Evolutionary conservation across 2,329 filamentous ascomycete species (phyloP), one percentile per base, ranked within the genome.

Genomic region (Shiraia sp.): DNA sequence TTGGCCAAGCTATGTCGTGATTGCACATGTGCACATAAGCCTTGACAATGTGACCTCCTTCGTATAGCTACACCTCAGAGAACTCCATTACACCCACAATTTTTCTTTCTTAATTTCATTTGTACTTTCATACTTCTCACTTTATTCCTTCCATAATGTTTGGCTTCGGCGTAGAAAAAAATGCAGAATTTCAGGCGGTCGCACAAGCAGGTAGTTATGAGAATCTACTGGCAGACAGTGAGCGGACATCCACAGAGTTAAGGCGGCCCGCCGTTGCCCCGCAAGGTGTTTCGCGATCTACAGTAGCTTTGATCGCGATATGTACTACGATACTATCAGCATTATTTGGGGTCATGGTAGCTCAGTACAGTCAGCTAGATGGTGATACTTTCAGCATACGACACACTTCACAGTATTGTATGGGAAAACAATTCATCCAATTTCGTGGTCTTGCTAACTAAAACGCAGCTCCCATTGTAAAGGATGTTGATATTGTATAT

Each of bases 401-500:
- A 24, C 57, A 65, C 23, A 59, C 51, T 17, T 66, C 65, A 9
- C 55, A 66, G 32, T 66, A 64, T 30, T 68, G 65, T 67, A 53
- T 10, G 58, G 44, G 12, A 2, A 16, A 6, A 28, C 8, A n/a
- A 8, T 6, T n/a, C 6, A 19, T 30, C 4, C n/a, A 19, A n/a
- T n/a, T n/a, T n/a, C n/a, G n/a, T n/a, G n/a, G n/a, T 17, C 16
- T 13, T 15, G 59, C 47, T 27, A 7, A 25, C 3, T 25, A 7
- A 2, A 28, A 12, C 8, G 3, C 9, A 68, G 66, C 65, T 10
- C 65, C 66, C 1, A 56, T 69, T 3, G 40, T 66, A 9, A 63
- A 70, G 8, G 69, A 76, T 14, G 60, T 77, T 5, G 58, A 65
- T 6, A 60, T 77, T 3, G 58, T 57, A 8, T 78, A 74, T 48